These are phyloP conservation scores for Syzygium syzygioides DNA, from an alignment of 441 rosid species.

Conservation along the genomic window DNA sequence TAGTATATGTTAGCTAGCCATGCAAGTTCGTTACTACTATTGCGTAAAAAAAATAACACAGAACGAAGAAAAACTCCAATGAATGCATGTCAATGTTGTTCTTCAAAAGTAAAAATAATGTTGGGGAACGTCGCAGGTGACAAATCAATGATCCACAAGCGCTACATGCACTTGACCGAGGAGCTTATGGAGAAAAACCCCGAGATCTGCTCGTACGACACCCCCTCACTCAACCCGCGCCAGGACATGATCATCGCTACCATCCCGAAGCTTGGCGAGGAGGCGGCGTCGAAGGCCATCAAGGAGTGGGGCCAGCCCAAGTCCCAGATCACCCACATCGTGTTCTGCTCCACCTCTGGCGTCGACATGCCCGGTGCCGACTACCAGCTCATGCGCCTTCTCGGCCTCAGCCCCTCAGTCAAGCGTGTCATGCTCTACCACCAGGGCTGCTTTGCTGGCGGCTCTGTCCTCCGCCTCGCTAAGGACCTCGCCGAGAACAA, in stretches of 20 bases:
- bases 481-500: not conserved
- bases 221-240: not conserved
- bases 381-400: not conserved
- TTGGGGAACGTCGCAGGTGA: not conserved
- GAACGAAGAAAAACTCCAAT: not conserved
- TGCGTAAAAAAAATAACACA: not conserved
- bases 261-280: not conserved
- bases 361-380: not conserved
- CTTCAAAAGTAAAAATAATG: not conserved
- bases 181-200: not conserved
- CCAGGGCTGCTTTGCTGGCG: not conserved
- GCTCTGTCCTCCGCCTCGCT: not conserved
- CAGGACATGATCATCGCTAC: not conserved
- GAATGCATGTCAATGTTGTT: not conserved
- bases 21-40: not conserved
- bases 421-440: not conserved
- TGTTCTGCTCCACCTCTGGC: not conserved
- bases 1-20: not conserved
- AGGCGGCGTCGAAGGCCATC: not conserved
- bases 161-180: not conserved
- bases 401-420: not conserved
- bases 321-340: not conserved
- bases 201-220: not conserved
- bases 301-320: not conserved
- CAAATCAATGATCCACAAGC: not conserved